These are phyloP conservation scores for Cryptococcus sp. DNA, from an alignment of 1,284 basidiomycete genomes.

Conservation along the genomic window DNA sequence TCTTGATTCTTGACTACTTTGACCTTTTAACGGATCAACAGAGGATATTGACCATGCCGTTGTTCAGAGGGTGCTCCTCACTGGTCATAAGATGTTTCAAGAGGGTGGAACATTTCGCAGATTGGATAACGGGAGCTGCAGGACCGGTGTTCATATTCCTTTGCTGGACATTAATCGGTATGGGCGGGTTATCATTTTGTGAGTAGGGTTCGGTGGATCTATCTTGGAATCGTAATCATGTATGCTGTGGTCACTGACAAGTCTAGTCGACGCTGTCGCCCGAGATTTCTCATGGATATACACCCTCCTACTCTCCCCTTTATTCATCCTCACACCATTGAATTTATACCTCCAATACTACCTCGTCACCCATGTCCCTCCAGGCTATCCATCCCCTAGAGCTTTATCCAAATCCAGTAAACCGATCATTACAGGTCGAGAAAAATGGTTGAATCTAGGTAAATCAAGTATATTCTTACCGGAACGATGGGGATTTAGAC, in stretches of 20 bases:
- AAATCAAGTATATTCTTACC: conserved; percentile 20
- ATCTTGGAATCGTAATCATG: neutral
- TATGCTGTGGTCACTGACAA: conserved; percentile 10
- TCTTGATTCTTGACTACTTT: no score
- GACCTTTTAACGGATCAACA: no score
- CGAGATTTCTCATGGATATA: conserved; percentile 54
- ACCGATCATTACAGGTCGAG: conserved; percentile 11
- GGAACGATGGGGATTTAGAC: conserved; percentile 26
- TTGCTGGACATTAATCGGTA: conserved; percentile 65
- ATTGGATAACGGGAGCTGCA: conserved; percentile 78
- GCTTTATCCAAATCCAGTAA: conserved; percentile 11
- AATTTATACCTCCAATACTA: conserved; percentile 82
- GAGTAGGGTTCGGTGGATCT: conserved; percentile 41
- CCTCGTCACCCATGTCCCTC: conserved; percentile 69
- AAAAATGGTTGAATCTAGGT: conserved; percentile 26
- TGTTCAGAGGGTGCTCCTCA: conserved; percentile 38
- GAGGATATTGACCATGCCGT: conserved; percentile 4
- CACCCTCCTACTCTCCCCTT: conserved; percentile 54
- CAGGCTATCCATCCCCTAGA: conserved; percentile 58
- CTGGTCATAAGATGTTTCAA: conserved; percentile 81
- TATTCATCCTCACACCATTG: conserved; percentile 67
- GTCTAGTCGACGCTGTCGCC: conserved; percentile 64
- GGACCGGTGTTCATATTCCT: conserved; percentile 82
- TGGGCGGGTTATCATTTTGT: conserved; percentile 78
- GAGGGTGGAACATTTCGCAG: conserved; percentile 67